Base-by-base conservation (phyloP, 192 early-diverging fungal genomes). In the Linnemannia schmuckeri region DNA sequence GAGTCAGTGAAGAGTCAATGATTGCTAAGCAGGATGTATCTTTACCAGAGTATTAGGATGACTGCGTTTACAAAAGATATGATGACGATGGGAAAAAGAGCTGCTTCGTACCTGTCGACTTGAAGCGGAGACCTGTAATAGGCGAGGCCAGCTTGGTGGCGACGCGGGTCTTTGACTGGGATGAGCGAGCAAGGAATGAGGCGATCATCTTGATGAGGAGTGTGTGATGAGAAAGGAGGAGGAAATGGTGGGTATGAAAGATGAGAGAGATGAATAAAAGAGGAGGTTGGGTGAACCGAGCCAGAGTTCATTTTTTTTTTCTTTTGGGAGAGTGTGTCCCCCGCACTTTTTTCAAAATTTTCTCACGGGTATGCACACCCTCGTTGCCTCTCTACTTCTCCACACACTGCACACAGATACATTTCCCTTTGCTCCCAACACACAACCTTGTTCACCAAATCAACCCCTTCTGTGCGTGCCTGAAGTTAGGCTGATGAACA, bases 111-210 rank as follows among this genome's bases (percentile, higher is more conserved):
- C 85, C 79, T 70, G 85, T 87, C 54, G 85, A 87, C 76, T 87
- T 87, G 76, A 87, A 87, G 79, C 85, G 85, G 15, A 81, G 72
- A 52, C 49, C 42, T 20, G 76, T 15, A 6, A 78, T 78, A 41
- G 85, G 85, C 9, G 85, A 46, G 27, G 72, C 72, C 63, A 81
- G 61, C 72, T 35, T 74, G 30, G 70, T 78, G 44, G 80, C 66
- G 22, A 71, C 75, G 40, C 80, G 79, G 3, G 78, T 20, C 52
- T 54, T 80, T 35, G 85, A 44, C 41, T 75, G 79, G 30, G 84
- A 55, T 6, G 85, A 87, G 68, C 85, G 85, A 47, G 76, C 35
- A n/a, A 87, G 85, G 85, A 87, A 81, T 81, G 85, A 87, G 79
- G 76, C 78, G 42, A 87, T 75, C 85, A 87, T 85, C 24, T 9